These are phyloP conservation scores for Brettanomyces custersianus DNA, from an alignment of 805 yeast species.

Conservation along the genomic window DNA sequence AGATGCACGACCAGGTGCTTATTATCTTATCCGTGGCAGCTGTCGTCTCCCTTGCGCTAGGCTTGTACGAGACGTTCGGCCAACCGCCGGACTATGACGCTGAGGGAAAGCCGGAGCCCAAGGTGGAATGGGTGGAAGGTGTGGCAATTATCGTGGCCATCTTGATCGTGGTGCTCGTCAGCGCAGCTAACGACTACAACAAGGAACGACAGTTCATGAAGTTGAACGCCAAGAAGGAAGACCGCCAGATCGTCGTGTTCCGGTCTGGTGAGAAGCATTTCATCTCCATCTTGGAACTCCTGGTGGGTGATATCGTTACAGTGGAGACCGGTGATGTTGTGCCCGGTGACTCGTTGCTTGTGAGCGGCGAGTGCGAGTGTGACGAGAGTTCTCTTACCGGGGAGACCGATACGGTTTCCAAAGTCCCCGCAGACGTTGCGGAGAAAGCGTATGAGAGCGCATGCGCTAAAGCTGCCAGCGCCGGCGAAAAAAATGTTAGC, in stretches of 20 bases:
- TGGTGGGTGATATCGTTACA: slow-evolving; percentile 78
- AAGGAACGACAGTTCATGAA: slow-evolving; percentile 89
- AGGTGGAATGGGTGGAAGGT: slow-evolving; percentile 98
- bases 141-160: slow-evolving; percentile 94
- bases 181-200: slow-evolving; percentile 94
- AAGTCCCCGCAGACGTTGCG: slow-evolving; percentile 40
- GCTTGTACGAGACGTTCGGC: slow-evolving; percentile 87
- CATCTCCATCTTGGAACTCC: slow-evolving; percentile 62
- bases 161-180: slow-evolving; percentile 81
- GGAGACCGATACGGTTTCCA: slow-evolving; percentile 77
- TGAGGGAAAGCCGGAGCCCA: slow-evolving; percentile 68
- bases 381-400: slow-evolving; percentile 95
- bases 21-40: slow-evolving; percentile 82
- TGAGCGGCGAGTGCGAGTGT: slow-evolving; percentile 71
- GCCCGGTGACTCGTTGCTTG: slow-evolving; percentile 78
- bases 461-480: neutral
- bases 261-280: slow-evolving; percentile 62
- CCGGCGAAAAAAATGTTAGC: slow-evolving; percentile 27
- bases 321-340: slow-evolving; percentile 92
- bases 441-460: neutral
- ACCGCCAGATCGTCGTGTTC: slow-evolving; percentile 66
- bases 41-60: slow-evolving; percentile 77
- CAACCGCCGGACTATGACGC: slow-evolving; percentile 69
- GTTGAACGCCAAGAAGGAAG: slow-evolving; percentile 81
- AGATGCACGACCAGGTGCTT: slow-evolving; percentile 85